Percentiles rank a stretch among this genome's conserved stretches.
Conservation (phyloP, 345 rosid species). For the Populus simonii region DNA sequence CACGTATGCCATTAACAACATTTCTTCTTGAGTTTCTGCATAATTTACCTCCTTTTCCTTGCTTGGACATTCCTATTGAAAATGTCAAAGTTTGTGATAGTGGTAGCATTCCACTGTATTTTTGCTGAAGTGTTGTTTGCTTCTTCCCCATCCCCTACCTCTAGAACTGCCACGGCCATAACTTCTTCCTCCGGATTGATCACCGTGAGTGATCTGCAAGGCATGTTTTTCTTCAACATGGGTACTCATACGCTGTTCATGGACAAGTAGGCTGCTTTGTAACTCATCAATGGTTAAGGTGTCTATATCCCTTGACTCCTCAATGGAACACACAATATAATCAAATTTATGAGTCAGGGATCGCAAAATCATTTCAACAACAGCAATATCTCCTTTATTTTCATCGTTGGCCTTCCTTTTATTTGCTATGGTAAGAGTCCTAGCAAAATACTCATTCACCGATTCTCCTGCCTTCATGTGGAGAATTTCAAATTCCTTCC, state of each 20-base stretch:
- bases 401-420: too few relatives aligned
- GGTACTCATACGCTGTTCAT: neutral
- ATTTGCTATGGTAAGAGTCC: too few relatives aligned
- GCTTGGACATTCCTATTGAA: neutral
- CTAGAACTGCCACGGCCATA: neutral
- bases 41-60: neutral
- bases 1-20: neutral
- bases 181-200: neutral
- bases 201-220: neutral
- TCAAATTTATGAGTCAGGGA: too few relatives aligned
- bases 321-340: too few relatives aligned
- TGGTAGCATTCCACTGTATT: neutral
- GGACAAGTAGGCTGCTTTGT: neutral
- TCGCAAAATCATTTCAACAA: too few relatives aligned
- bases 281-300: neutral
- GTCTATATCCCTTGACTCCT: too few relatives aligned
- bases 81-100: neutral
- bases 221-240: neutral
- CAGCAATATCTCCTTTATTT: too few relatives aligned
- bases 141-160: neutral
- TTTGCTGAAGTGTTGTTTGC: neutral
- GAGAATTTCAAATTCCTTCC: neutral
- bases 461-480: too few relatives aligned
- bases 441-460: too few relatives aligned
- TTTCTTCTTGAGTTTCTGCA: neutral